These are phyloP conservation scores for Herpomyces periplanetae DNA, from an alignment of 2,329 filamentous ascomycete species.

Conservation along the genomic window DNA sequence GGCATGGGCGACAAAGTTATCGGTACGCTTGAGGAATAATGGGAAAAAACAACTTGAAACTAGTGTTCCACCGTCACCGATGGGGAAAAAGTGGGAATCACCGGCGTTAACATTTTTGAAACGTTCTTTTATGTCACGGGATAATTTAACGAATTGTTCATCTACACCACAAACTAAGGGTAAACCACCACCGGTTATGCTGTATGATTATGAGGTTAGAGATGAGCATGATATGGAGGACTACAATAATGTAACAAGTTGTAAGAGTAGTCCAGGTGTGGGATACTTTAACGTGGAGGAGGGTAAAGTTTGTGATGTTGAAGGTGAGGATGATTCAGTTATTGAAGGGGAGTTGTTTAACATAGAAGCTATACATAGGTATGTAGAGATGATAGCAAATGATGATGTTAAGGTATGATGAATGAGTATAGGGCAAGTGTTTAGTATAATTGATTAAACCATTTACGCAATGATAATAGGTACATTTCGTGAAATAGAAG, in stretches of 20 bases:
- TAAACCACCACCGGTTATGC: constrained; percentile 75
- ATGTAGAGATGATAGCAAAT: constrained; percentile 29
- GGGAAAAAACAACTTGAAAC: constrained; percentile 44
- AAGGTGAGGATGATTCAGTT: constrained; percentile 6
- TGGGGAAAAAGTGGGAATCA: too few species aligned
- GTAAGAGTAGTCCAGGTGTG: constrained; percentile 11
- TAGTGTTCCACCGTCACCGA: too few species aligned
- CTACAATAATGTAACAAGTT: constrained; percentile 12
- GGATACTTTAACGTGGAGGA: constrained; percentile 2
- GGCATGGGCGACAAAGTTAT: constrained; percentile 91
- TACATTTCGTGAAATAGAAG: neutral
- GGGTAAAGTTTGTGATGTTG: constrained; percentile 6
- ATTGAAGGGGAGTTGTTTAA: constrained; percentile 36
- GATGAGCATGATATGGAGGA: constrained; percentile 10
- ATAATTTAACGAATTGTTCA: constrained; percentile 31
- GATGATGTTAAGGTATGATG: constrained; percentile 22
- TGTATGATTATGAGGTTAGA: constrained; percentile 29
- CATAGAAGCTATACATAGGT: constrained; percentile 44
- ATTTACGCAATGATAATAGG: neutral
- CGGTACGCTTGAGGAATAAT: constrained; percentile 51
- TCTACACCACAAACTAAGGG: constrained; percentile 30
- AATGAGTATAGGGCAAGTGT: neutral
- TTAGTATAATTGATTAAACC: neutral
- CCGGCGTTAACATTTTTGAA: too few species aligned
- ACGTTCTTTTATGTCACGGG: constrained; percentile 19